A percentile compares a stretch with the other conserved stretches of the same genome.
Evolutionary conservation across 108 stramenopile genomes (phyloP).

Genomic region (Stephanodiscus minutulus): DNA sequence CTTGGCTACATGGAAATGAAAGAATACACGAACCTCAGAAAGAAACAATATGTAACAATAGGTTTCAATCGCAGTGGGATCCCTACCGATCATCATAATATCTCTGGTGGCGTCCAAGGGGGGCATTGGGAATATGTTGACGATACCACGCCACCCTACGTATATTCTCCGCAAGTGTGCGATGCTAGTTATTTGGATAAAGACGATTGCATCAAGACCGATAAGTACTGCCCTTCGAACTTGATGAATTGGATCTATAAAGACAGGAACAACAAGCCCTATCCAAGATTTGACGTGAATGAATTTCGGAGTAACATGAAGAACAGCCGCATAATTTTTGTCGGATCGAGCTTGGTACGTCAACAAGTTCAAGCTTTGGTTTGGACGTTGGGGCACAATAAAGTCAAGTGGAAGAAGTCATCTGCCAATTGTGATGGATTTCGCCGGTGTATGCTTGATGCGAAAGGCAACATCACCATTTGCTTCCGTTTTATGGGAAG

Average conservation of each 20-base stretch:
- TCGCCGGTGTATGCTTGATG: constrained; percentile 12
- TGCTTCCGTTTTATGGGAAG: constrained; percentile 15
- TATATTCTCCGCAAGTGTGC: neutral
- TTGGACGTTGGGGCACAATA: constrained; percentile 14
- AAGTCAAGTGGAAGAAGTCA: constrained; percentile 13
- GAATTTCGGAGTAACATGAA: constrained; percentile 14
- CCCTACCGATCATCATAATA: too few species aligned
- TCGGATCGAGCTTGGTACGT: constrained; percentile 16
- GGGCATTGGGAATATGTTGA: constrained; percentile 8
- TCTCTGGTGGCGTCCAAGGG: neutral
- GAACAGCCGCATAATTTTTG: constrained; percentile 19
- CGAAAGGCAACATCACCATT: constrained; percentile 10
- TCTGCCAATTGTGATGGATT: neutral
- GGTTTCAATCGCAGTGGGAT: too few species aligned
- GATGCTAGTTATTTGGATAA: neutral
- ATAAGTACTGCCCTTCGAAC: too few species aligned
- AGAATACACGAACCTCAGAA: too few species aligned
- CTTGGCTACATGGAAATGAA: too few species aligned
- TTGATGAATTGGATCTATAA: constrained; percentile 7
- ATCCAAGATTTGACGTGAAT: constrained; percentile 18
- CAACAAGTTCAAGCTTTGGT: constrained; percentile 23
- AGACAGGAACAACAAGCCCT: constrained; percentile 16
- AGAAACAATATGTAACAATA: too few species aligned
- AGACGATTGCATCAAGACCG: too few species aligned
- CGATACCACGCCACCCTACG: neutral